Evolutionary conservation across 768 basidiomycete species (phyloP).

Genomic region (Amylocystis lapponica): DNA sequence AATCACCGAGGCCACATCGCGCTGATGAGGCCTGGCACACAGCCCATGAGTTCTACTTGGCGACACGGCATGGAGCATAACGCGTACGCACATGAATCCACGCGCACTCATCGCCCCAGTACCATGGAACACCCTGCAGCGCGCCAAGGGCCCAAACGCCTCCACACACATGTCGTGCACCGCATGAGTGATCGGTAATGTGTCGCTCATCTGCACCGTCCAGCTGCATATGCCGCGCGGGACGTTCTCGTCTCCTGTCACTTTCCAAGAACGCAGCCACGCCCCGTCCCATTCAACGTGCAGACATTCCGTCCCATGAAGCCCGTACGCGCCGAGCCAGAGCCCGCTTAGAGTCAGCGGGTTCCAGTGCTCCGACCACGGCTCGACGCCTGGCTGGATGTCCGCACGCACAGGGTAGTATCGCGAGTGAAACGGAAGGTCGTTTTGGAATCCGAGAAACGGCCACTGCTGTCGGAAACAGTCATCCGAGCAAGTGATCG

Average conservation of each 20-base stretch:
- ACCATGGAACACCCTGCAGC: constrained; percentile 3
- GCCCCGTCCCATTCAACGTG: constrained; percentile 7
- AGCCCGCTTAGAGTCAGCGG: constrained; percentile 14
- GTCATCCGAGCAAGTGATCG: background rate
- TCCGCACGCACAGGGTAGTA: constrained; percentile 14
- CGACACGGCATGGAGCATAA: too few species aligned
- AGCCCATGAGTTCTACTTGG: background rate
- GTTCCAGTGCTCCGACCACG: constrained; percentile 8
- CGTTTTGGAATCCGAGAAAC: background rate
- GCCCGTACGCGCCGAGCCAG: constrained; percentile 20
- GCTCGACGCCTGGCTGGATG: constrained; percentile 4
- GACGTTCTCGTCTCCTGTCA: constrained; percentile 17
- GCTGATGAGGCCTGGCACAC: constrained; percentile 7
- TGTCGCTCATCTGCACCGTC: background rate
- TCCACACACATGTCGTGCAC: background rate
- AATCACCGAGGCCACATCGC: background rate
- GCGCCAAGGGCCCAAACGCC: constrained; percentile 1
- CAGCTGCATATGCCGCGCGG: constrained; percentile 14
- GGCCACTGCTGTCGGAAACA: background rate
- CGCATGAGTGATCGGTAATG: background rate
- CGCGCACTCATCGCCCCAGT: constrained; percentile 8
- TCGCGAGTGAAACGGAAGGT: constrained; percentile 1
- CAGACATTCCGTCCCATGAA: constrained; percentile 19
- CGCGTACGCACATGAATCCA: constrained; percentile 11
- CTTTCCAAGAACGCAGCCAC: constrained; percentile 7